Evolutionary conservation across 2,329 filamentous ascomycete genomes (phyloP), one percentile per base, ranked within the genome.

Genomic region (Sporothrix luriei): DNA sequence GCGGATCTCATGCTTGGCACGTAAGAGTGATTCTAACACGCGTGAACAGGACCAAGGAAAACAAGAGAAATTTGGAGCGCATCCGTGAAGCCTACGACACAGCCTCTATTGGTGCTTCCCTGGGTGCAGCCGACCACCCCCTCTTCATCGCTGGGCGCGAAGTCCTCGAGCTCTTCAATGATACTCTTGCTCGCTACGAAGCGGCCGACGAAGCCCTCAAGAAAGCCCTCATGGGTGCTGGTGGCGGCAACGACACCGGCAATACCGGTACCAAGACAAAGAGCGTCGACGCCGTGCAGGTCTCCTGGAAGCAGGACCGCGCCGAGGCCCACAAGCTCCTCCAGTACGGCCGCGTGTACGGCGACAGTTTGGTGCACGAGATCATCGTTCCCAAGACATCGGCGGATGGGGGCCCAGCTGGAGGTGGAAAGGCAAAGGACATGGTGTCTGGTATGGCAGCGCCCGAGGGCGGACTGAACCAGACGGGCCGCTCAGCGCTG

Each of bases 321-420:
- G 55, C 43, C 24, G 70, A 74, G 46, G 70, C 71, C 11, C 70
- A 57, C 52, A 71, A 70, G 69, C 70, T 74, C 19, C 57, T 74
- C 0, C 16, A n/a, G 2, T 74, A 72, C 55, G 73, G 73, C n/a
- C 72, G 72, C 3, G 49, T 65, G 4, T 74, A 74, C 69, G 73
- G 73, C 51, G 73, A 73, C 21, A 67, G 70, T 4, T 64, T 74
- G 11, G 71, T 72, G 43, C 72, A 70, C 46, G 68, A 71, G 24
- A 73, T 73, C 10, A 68, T 74, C 13, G 70, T 73, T 13, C 73
- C 73, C 1, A 46, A 29, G 29, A 38, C 19, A 3, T 5, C n/a
- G 33, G n/a, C 29, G 10, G 40, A 11, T 1, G 38, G 16, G 6
- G 11, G 26, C 1, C 5, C 40, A 2, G 43, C 16, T 5, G 13